Percentiles rank a stretch among this genome's conserved stretches.
Conservation (phyloP, 2,329 filamentous ascomycete genomes). For the Pseudopyricularia cyperi region DNA sequence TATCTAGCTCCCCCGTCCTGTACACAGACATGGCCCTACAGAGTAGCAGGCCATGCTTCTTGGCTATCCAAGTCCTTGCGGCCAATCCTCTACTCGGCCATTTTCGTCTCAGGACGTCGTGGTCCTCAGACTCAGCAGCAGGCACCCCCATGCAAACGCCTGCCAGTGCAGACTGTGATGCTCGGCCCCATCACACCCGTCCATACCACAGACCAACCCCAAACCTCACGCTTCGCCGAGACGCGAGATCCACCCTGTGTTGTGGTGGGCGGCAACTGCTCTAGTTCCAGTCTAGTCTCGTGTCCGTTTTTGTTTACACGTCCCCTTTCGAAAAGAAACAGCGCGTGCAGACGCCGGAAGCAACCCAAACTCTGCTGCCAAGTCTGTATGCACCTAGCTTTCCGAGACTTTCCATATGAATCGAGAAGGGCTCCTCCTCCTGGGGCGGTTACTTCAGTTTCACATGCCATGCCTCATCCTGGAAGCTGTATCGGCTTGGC, state of each 20-base stretch:
- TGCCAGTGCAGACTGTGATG: neutral
- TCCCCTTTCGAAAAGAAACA: neutral
- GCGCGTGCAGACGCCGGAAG: neutral
- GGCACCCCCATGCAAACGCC: neutral
- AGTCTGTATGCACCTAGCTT: neutral
- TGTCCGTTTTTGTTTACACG: neutral
- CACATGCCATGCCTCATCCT: neutral
- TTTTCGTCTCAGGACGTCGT: neutral
- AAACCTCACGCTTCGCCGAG: neutral
- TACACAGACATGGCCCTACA: no score
- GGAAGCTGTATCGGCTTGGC: neutral
- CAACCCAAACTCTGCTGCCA: neutral
- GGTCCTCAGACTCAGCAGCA: neutral
- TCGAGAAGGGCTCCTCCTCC: neutral
- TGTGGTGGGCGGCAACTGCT: neutral
- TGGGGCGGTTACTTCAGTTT: neutral
- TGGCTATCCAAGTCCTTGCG: neutral
- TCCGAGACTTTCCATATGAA: neutral
- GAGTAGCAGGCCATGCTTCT: no score
- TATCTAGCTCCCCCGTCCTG: no score
- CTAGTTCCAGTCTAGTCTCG: no score
- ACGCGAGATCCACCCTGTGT: neutral
- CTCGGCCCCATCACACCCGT: neutral
- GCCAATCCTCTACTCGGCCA: neutral
- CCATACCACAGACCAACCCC: neutral